These are phyloP conservation scores for Erigeron philadelphicus DNA, from an alignment of 140 eudicot genomes.

Conservation along the genomic window DNA sequence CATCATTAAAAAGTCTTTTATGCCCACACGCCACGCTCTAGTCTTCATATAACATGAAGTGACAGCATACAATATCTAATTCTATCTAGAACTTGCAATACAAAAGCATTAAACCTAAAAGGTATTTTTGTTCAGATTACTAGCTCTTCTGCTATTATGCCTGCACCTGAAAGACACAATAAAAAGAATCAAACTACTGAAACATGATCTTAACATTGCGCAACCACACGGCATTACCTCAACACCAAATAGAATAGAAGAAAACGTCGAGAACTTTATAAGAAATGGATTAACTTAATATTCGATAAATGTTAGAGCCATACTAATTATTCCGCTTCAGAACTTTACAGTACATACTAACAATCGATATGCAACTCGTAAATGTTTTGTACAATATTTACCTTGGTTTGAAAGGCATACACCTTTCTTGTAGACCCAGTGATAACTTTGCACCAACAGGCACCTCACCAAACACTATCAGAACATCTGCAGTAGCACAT, in stretches of 20 bases:
- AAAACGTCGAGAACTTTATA: not conserved
- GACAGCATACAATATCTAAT: conserved; percentile 14
- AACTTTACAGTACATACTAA: not conserved
- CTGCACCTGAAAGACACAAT: conserved; percentile 18
- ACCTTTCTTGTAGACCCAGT: conserved; percentile 23
- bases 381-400: conserved; percentile 15
- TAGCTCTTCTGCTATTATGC: conserved; percentile 7
- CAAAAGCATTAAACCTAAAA: conserved; percentile 1
- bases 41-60: conserved; percentile 35
- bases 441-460: conserved; percentile 23
- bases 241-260: not conserved
- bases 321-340: not conserved
- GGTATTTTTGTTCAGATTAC: conserved; percentile 12
- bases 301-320: not conserved
- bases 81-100: conserved; percentile 12
- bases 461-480: conserved; percentile 27
- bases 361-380: not conserved
- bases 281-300: conserved; percentile 2
- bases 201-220: not conserved
- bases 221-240: not conserved
- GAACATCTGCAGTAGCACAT: conserved; percentile 15
- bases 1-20: conserved; percentile 37
- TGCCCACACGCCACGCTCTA: conserved; percentile 39
- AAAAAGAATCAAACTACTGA: conserved; percentile 1
- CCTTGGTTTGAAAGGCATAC: conserved; percentile 25